Conservation (phyloP, 73 alveolate genomes). For the Paramecium bursaria region DNA sequence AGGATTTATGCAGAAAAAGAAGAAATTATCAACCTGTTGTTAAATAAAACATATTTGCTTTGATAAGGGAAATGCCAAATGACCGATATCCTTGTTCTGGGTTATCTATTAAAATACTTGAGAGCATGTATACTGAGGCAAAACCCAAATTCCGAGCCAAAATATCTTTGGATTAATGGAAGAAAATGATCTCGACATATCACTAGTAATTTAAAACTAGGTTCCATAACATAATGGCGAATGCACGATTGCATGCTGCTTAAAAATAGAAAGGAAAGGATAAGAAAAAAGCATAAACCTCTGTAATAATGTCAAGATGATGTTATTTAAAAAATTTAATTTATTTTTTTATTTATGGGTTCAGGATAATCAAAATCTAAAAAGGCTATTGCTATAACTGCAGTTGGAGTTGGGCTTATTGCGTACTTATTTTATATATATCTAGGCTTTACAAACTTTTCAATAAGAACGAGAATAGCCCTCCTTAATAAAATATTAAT, state of each 20-base stretch:
- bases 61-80: conserved; percentile 22
- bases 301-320: too few relatives aligned
- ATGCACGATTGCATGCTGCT: conserved; percentile 45
- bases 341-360: too few relatives aligned
- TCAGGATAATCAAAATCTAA: too few relatives aligned
- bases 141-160: conserved; percentile 8
- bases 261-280: too few relatives aligned
- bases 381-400: too few relatives aligned
- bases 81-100: conserved; percentile 23
- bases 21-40: conserved; percentile 1
- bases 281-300: too few relatives aligned
- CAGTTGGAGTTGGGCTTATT: too few relatives aligned
- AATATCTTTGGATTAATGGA: conserved; percentile 3
- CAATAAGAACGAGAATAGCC: too few relatives aligned
- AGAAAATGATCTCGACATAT: background rate
- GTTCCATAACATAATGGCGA: conserved; percentile 1
- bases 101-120: conserved; percentile 1
- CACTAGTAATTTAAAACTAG: background rate
- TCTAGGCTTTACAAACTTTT: too few relatives aligned
- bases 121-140: conserved; percentile 19
- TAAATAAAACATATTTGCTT: background rate
- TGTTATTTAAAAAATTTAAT: too few relatives aligned
- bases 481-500: too few relatives aligned
- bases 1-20: conserved; percentile 13
- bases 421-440: too few relatives aligned